Evolutionary conservation across 495 filamentous ascomycete species (phyloP), one percentile per base, ranked within the genome.

Genomic region (Xylaria curta): DNA sequence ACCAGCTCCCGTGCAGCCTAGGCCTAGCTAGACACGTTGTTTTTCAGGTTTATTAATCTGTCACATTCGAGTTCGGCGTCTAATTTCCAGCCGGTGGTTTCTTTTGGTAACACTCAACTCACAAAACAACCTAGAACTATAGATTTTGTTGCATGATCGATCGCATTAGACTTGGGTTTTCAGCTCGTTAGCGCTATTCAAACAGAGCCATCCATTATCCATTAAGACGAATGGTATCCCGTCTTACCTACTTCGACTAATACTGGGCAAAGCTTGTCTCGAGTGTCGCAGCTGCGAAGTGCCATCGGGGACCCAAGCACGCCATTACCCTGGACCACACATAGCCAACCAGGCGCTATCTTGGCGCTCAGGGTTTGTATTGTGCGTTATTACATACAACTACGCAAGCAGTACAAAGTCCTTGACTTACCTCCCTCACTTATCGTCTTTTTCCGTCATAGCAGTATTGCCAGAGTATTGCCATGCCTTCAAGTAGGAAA

Each of bases 401-500:
- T 38, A 24, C 40, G 33, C 49, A 58, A 49, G 49, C 62, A 38
- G 33, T 71, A 66, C 47, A 71, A 28, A 59, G 62, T 40, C 51
- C 46, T 70, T 47, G 47, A 24, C 21, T 46, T 21, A 38, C 51
- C 62, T 64, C 33, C 19, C n/a, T 46, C 17, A 2, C 21, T 10
- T 10, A 21, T 66, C 38, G 4, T 6, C n/a, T 59, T 60, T 46
- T 31, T 59, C 51, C 51, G 13, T 66, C 47, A 19, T 19, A n/a
- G 46, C 36, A 38, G 24, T 42, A 28, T 66, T 46, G 64, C 46
- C 15, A 51, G 17, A 51, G 49, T 49, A 33, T 63, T 28, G 56
- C 68, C 54, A 79, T 79, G 77, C 67, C 77, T 75, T 70, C 66
- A 17, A 49, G 64, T 36, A 76, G 21, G 13, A 31, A 91, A 80